Evolutionary conservation across 2,329 filamentous ascomycete genomes (phyloP), one percentile per base, ranked within the genome.

Genomic region (Stagonosporopsis vannaccii): DNA sequence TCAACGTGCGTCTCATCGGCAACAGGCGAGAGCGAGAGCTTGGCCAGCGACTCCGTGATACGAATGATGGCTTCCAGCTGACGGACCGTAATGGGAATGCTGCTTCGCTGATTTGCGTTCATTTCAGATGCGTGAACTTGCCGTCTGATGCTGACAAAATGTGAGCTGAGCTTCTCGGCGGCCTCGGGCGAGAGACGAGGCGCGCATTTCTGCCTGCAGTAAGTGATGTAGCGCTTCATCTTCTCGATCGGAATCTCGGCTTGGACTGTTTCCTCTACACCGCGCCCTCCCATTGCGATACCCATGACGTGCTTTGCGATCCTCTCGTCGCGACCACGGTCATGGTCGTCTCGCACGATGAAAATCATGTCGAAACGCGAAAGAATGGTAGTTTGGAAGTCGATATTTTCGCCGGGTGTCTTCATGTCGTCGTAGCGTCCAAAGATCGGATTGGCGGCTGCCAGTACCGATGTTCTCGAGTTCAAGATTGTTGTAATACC

Each of bases 301-400:
- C 90, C 88, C 88, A 99, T 97, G 72, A 99, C 94, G 85, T 99
- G 95, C 73, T 89, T 94, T 12, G 95, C 95, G 70, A 99, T 98
- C 4, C 85, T 88, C 80, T 97, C 92, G 72, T 99, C 95, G 70
- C 94, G 91, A 54, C 86, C 89, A 40, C 91, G 86, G 60, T 94
- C 91, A 75, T 99, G 95, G 60, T 96, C 92, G 75, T 99, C 95
- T 67, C 91, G 91, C 60, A 99, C 94, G 65, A 99, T 97, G 81
- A 98, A 99, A 64, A 99, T 98, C 91, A 99, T 97, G 77, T 99
- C 95, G 75, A 99, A 99, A 84, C 95, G 91, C 2, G 94, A 98
- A 63, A 99, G 75, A 70, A 99, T 98, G 3, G 95, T 99, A 0
- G 95, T 99, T 73, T 99, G 95, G 78, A 99, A 99, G 78, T 99